Base-by-base conservation (phyloP, 768 basidiomycete genomes). In the Rhodotorula babjevae region DNA sequence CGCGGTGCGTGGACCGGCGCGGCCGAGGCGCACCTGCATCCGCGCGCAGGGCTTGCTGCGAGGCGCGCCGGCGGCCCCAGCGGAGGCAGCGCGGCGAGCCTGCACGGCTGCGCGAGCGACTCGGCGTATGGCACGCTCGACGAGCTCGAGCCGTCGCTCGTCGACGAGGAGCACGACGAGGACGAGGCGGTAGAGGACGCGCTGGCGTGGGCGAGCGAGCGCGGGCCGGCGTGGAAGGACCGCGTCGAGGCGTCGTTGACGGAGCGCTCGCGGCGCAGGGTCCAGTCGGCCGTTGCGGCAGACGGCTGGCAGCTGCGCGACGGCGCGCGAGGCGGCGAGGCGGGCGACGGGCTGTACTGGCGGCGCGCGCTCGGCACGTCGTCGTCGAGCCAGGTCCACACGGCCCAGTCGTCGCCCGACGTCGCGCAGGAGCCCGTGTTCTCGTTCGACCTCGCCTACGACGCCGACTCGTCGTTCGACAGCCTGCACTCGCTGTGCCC, bases 141-240 rank as follows among this genome's bases (percentile, higher is more conserved):
- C 33, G 67, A 68, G 55, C 33, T 27, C 46, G 61, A 61, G 19
- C 11, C 50, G 23, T 21, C 50, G 50, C 50, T 6, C 25, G 50
- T 10, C 50, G 65, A 95, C 80, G 74, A 94, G 84, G 65, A 93
- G 90, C 66, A 93, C 84, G 60, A 94, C 87, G 81, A 93, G 92
- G 61, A 93, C 84, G 31, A 94, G 82, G 70, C 91, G 91, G 18
- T 91, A 88, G 19, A 87, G 85, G 23, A 91, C 36, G 2, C 18
- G 11, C 11, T 18, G 27, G 7, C 25, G n/a, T 31, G 11, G 8
- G 16, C 25, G n/a, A 36, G 40, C 21, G 50, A 63, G 36, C 23
- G 50, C 49, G 62, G 9, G 8, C 25, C n/a, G n/a, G 46, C 11
- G 14, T 64, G 63, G 63, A 27, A 27, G 11, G 53, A 64, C n/a